A percentile compares a stretch with the other conserved stretches of the same genome.
phyloP scores from a whole-genome alignment of 129 eudicot genomes.

The Flaveria sonorensis region DNA sequence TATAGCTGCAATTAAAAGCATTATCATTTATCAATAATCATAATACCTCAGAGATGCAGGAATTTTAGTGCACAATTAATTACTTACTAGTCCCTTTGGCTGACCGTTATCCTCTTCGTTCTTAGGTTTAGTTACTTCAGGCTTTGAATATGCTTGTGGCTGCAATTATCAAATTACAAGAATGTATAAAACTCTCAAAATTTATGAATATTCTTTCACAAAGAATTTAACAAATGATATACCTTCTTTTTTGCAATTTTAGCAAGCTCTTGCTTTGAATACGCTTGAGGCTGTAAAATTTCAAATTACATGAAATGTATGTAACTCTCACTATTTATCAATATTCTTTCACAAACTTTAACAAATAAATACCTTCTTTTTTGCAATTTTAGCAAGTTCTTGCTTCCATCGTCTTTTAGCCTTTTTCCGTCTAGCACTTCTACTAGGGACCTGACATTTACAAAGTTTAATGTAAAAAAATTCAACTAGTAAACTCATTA shows the following conservation, averaged over 20 bases:
- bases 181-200: neutral
- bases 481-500: neutral
- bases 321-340: constrained; percentile 10
- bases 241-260: constrained; percentile 57
- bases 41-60: neutral
- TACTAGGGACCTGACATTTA: constrained; percentile 36
- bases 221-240: constrained; percentile 20
- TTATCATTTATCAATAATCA: neutral
- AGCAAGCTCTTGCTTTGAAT: constrained; percentile 46
- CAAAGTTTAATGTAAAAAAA: constrained; percentile 12
- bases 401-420: constrained; percentile 61
- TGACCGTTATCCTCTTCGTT: constrained; percentile 29
- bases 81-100: constrained; percentile 40
- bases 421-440: constrained; percentile 70
- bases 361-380: constrained; percentile 41
- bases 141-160: constrained; percentile 38
- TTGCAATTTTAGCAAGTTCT: constrained; percentile 56
- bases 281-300: constrained; percentile 38
- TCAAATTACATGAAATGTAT: constrained; percentile 12
- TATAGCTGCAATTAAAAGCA: constrained; percentile 34
- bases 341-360: constrained; percentile 20
- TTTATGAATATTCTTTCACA: constrained; percentile 13
- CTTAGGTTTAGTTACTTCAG: constrained; percentile 31
- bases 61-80: neutral
- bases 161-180: constrained; percentile 28